Conservation (phyloP, 106 monocot genomes). For the Dioscorea dumetorum region DNA sequence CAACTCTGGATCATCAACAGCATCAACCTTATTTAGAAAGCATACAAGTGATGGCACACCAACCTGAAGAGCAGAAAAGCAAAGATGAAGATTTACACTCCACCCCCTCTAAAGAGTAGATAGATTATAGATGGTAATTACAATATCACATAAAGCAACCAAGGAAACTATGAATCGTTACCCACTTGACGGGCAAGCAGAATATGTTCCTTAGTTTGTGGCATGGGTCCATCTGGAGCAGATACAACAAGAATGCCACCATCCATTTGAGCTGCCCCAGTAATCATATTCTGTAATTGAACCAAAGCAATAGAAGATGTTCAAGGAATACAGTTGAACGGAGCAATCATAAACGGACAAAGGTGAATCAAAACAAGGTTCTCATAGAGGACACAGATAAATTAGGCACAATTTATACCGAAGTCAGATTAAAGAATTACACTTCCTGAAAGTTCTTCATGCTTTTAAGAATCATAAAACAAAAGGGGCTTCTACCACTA, state of each 20-base stretch:
- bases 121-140: not conserved
- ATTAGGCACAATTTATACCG: too few species aligned
- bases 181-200: slow-evolving; percentile 86
- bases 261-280: slow-evolving; percentile 99
- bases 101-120: not conserved
- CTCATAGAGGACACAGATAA: too few species aligned
- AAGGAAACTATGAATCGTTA: not conserved
- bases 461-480: too few species aligned
- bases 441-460: too few species aligned
- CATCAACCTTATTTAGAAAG: slow-evolving; percentile 96
- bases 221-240: slow-evolving; percentile 98
- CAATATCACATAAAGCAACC: not conserved
- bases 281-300: slow-evolving; percentile 90
- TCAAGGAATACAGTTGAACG: too few species aligned
- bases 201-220: slow-evolving; percentile 98
- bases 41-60: slow-evolving; percentile 98
- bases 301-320: not conserved
- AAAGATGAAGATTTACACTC: not conserved
- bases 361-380: too few species aligned
- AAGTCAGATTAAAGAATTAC: too few species aligned
- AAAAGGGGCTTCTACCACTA: too few species aligned
- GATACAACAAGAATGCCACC: slow-evolving; percentile 98
- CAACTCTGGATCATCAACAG: slow-evolving; percentile 95
- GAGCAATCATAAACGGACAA: too few species aligned
- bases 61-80: slow-evolving; percentile 39